These are phyloP conservation scores for Thielaviopsis populi DNA, from an alignment of 2,329 filamentous ascomycete species.

Conservation along the genomic window DNA sequence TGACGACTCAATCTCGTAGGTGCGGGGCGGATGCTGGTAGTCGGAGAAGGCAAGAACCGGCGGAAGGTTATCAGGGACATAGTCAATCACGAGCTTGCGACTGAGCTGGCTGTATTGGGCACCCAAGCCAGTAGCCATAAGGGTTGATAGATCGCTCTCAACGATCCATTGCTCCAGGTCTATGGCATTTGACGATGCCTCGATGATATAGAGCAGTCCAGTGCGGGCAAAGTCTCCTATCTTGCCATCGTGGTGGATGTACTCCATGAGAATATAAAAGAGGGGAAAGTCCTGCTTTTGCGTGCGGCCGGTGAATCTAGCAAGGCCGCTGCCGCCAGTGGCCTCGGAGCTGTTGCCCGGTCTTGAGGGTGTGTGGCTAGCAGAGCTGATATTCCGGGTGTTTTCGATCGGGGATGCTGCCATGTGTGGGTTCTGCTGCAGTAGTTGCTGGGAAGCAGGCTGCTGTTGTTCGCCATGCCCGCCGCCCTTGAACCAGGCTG, in stretches of 20 bases:
- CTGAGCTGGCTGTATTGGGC: constrained; percentile 53
- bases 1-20: constrained; percentile 57
- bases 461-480: constrained; percentile 20
- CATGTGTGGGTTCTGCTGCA: neutral
- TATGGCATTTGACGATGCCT: constrained; percentile 71
- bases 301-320: constrained; percentile 68
- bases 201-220: constrained; percentile 86
- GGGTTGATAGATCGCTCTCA: constrained; percentile 84
- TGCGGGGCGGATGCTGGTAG: constrained; percentile 57
- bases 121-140: constrained; percentile 92
- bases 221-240: constrained; percentile 93
- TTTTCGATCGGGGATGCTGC: constrained; percentile 17
- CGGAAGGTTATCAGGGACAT: constrained; percentile 59
- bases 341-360: constrained; percentile 2
- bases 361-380: constrained; percentile 10
- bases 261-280: constrained; percentile 90
- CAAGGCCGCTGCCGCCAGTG: constrained; percentile 42
- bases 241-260: constrained; percentile 88
- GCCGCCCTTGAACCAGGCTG: constrained; percentile 74
- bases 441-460: constrained; percentile 16
- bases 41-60: constrained; percentile 81
- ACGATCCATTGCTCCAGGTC: constrained; percentile 90
- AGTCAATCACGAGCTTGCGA: constrained; percentile 67
- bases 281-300: constrained; percentile 88
- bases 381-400: constrained; percentile 6